Evolutionary conservation across 2,329 filamentous ascomycete genomes (phyloP).

Genomic region (Taxawa tesnikishii): DNA sequence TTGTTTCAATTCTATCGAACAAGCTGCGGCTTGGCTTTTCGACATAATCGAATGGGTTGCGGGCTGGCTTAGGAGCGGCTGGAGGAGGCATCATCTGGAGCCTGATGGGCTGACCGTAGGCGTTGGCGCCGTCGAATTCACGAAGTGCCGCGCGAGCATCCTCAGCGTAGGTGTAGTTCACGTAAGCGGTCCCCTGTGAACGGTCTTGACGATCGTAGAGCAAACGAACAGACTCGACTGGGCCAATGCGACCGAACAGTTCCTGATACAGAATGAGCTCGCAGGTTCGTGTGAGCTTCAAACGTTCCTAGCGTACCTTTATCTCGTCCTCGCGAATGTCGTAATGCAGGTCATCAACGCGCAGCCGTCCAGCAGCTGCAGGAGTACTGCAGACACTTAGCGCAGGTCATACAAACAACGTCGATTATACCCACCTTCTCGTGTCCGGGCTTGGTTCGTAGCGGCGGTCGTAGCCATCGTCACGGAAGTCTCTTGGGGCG

Average conservation of each 20-base stretch:
- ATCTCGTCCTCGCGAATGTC: conserved; percentile 78
- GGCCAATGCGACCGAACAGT: conserved; percentile 68
- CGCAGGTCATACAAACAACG: no score
- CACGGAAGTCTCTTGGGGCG: conserved; percentile 8
- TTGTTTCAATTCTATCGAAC: conserved; percentile 48
- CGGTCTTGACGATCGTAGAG: conserved; percentile 80
- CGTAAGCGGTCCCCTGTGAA: conserved; percentile 72
- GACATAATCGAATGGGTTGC: conserved; percentile 37
- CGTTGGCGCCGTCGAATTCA: conserved; percentile 83
- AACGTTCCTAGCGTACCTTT: conserved; percentile 40
- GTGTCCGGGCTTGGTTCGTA: conserved; percentile 12
- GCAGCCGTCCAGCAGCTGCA: conserved; percentile 33
- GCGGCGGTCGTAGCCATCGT: conserved; percentile 14
- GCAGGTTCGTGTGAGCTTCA: neutral
- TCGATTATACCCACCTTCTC: conserved; percentile 15
- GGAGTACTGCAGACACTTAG: no score
- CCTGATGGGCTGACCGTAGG: conserved; percentile 68
- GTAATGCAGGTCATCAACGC: conserved; percentile 85
- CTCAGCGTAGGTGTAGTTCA: conserved; percentile 60
- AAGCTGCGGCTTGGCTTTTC: conserved; percentile 46
- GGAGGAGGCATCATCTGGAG: conserved; percentile 52
- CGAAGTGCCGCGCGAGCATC: conserved; percentile 65
- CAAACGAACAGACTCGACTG: conserved; percentile 55
- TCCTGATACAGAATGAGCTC: conserved; percentile 43
- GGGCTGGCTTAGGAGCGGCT: conserved; percentile 22